These are phyloP conservation scores for Plasmodium relictum DNA, from an alignment of 169 alveolate species.

Conservation along the genomic window DNA sequence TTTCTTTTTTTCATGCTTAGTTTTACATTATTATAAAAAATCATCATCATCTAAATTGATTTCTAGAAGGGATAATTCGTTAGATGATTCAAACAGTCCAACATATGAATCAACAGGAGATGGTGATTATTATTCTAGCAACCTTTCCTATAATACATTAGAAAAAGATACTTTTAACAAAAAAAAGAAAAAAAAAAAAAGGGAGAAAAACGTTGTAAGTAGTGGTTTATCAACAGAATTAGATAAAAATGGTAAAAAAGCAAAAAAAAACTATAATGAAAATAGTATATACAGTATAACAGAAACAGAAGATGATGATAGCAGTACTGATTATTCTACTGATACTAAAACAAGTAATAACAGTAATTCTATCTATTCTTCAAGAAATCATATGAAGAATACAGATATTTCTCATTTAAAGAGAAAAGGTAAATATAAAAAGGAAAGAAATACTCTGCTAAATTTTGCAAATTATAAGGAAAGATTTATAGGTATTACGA, in stretches of 20 bases:
- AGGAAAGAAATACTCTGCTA: slow-evolving; percentile 6
- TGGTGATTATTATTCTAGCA: slow-evolving; percentile 1
- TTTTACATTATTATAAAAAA: slow-evolving; percentile 50
- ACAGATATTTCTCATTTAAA: slow-evolving; percentile 14
- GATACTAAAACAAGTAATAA: slow-evolving; percentile 12
- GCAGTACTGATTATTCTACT: neutral
- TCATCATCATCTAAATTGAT: slow-evolving; percentile 1
- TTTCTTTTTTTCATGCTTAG: slow-evolving; percentile 37
- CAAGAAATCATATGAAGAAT: slow-evolving; percentile 3
- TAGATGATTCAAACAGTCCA: slow-evolving; percentile 6
- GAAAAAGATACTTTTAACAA: slow-evolving; percentile 10
- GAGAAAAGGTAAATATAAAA: slow-evolving; percentile 11
- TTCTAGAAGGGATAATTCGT: neutral
- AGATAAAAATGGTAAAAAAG: neutral
- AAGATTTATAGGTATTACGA: slow-evolving; percentile 73
- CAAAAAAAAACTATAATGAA: neutral
- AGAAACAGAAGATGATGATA: neutral
- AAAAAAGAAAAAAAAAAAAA: slow-evolving; percentile 32
- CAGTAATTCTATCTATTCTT: neutral
- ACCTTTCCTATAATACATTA: slow-evolving; percentile 4
- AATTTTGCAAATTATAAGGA: slow-evolving; percentile 65
- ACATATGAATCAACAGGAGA: slow-evolving; percentile 7
- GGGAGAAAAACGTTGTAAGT: too few relatives aligned
- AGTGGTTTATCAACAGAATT: neutral
- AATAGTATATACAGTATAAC: slow-evolving; percentile 2